Base-by-base conservation (phyloP, 306 rosid genomes). In the Abrus pulchellus region DNA sequence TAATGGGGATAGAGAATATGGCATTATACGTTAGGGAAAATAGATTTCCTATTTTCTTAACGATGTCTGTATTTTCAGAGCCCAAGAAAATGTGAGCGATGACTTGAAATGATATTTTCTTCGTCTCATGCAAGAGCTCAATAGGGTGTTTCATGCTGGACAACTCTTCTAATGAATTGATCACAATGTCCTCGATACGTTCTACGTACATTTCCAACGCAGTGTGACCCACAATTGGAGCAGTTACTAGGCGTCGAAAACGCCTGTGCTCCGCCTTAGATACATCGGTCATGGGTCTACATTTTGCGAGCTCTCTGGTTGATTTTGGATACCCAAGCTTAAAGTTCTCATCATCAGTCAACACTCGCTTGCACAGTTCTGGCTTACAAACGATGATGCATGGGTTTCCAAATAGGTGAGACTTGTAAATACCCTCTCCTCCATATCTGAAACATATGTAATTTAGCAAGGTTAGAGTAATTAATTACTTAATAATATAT, bases 1-100 rank as follows among this genome's bases (percentile, higher is more conserved):
- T 61, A 7, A 86, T 41, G 44, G 79, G 74, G 2, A 53, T 0
- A 63, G 85, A 59, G 14, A 6, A 38, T 5, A 73, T 0, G 27
- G 78, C 85, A 27, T 57, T 29, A 2, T 0, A 5, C 20, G 12
- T 1, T 2, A 7, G 11, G 76, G 3, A n/a, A 71, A 70, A 76
- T 6, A 71, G 54, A 27, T 49, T 20, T 14, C 29, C 70, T 5
- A 83, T 53, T 0, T 55, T 45, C 1, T 40, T 41, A 7, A 61
- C 0, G 14, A 70, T n/a, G 1, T 70, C 3, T 1, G 70, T 38
- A 44, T 70, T 75, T 4, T 28, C 2, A 5, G 81, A 49, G 0
- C 88, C 84, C 50, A 85, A 48, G 72, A 87, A 84, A 20, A 87
- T 49, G 20, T 79, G 59, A 3, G 76, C 10, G 32, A 87, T 85